Evolutionary conservation across 73 alveolate species (phyloP).

Genomic region (Blepharisma stoltei): DNA sequence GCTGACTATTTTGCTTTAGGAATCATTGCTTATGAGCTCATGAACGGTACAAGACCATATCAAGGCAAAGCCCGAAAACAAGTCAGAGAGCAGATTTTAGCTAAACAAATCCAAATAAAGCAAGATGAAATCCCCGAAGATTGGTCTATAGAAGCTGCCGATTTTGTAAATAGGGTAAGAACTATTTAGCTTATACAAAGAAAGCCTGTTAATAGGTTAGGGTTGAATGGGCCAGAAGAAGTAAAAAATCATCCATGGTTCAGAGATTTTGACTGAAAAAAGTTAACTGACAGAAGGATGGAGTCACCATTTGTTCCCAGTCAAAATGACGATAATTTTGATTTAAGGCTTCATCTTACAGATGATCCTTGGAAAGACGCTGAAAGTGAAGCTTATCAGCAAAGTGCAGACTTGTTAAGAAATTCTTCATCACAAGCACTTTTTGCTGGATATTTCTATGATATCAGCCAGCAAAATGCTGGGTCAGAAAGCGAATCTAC

Average conservation of each 20-base stretch:
- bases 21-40: slow-evolving; percentile 59
- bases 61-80: slow-evolving; percentile 74
- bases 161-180: slow-evolving; percentile 82
- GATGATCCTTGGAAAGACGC: no score
- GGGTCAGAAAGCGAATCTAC: no score
- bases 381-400: no score
- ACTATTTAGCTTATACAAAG: slow-evolving; percentile 66
- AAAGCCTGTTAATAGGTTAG: slow-evolving; percentile 81
- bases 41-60: slow-evolving; percentile 78
- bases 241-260: slow-evolving; percentile 86
- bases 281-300: slow-evolving; percentile 32
- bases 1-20: slow-evolving; percentile 85
- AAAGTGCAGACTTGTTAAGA: no score
- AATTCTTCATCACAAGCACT: no score
- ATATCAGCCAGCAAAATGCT: no score
- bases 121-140: slow-evolving; percentile 67
- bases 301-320: slow-evolving; percentile 34
- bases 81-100: slow-evolving; percentile 58
- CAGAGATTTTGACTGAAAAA: slow-evolving; percentile 77
- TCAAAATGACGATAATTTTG: slow-evolving; percentile 37
- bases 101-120: slow-evolving; percentile 62
- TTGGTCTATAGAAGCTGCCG: slow-evolving; percentile 83
- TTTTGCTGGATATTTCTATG: no score
- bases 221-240: slow-evolving; percentile 83
- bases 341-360: background rate